phyloP scores from a whole-genome alignment of 2,329 filamentous ascomycete genomes.

The Monilinia vaccinii-corymbosi region DNA sequence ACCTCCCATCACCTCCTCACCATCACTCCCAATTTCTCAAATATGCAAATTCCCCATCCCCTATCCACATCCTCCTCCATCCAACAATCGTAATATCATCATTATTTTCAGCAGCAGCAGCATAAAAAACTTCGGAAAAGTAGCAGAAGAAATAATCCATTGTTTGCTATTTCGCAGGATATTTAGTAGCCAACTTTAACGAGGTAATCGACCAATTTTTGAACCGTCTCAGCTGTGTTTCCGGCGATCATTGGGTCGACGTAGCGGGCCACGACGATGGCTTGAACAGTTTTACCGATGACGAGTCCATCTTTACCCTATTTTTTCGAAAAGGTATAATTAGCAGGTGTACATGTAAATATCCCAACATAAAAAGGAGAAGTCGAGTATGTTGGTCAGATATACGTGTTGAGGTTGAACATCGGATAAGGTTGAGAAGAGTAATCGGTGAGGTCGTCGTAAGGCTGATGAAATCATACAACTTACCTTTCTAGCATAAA shows the following conservation, averaged over 20 bases:
- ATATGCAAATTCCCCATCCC: not conserved
- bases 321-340: not conserved
- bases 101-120: not conserved
- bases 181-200: slow-evolving; percentile 58
- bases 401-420: not conserved
- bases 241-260: slow-evolving; percentile 63
- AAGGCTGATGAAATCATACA: not conserved
- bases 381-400: too few species aligned
- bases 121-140: not conserved
- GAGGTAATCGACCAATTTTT: slow-evolving; percentile 81
- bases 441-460: not conserved
- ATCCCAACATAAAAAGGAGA: not conserved
- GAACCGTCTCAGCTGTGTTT: slow-evolving; percentile 68
- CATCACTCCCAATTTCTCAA: not conserved
- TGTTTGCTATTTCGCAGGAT: slow-evolving; percentile 17
- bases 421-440: not conserved
- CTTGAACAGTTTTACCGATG: slow-evolving; percentile 79
- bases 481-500: slow-evolving; percentile 80
- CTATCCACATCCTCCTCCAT: not conserved
- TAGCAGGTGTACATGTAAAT: not conserved
- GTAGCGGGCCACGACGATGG: slow-evolving; percentile 84
- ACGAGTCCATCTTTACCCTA: slow-evolving; percentile 73
- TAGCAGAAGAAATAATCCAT: not conserved
- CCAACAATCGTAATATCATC: not conserved
- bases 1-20: not conserved